Base-by-base conservation (phyloP, 1,139 yeast species). In the Blastobotrys aristatus region DNA sequence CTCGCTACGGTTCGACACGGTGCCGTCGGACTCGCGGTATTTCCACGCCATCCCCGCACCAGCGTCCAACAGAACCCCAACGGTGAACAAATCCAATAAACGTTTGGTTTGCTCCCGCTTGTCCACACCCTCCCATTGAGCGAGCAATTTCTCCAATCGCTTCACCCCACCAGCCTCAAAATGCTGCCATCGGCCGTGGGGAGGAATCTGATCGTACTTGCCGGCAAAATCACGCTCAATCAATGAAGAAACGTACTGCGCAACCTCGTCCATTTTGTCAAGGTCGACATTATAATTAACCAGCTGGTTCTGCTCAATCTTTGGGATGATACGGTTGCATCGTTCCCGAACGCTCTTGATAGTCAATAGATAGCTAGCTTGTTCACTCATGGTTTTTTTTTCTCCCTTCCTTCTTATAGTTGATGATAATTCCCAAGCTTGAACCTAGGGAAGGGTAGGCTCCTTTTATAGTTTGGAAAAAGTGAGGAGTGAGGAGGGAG, bases 161-260 rank as follows among this genome's bases (percentile, higher is more conserved):
- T 58, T 58, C 18, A 59, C 59, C 7, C 69, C 71, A 22, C 76
- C 76, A 21, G 72, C 76, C 53, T 77, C 76, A 55, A 79, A 71
- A 60, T 79, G 84, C 57, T 77, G 82, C 77, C 79, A 78, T 49
- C 84, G 68, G 2, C 84, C 84, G 59, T 79, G 84, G 11, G 81
- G 78, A 2, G 84, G 84, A 45, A 79, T 79, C 2, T 59, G 48
- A 11, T 55, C 55, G 46, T 66, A 70, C 4, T 29, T 18, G 47
- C 69, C 61, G 3, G 61, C 57, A 49, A 70, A 75, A 50, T 73
- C 78, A 34, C 75, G 66, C 24, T 61, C 59, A 42, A 77, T 62
- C 3, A 76, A 67, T 11, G 58, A 57, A 40, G 67, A 60, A 5
- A 77, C 73, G 56, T 63, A 76, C 13, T 68, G 71, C 17, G 75